Conservation (phyloP, 805 yeast species). For the Pichia manshurica region DNA sequence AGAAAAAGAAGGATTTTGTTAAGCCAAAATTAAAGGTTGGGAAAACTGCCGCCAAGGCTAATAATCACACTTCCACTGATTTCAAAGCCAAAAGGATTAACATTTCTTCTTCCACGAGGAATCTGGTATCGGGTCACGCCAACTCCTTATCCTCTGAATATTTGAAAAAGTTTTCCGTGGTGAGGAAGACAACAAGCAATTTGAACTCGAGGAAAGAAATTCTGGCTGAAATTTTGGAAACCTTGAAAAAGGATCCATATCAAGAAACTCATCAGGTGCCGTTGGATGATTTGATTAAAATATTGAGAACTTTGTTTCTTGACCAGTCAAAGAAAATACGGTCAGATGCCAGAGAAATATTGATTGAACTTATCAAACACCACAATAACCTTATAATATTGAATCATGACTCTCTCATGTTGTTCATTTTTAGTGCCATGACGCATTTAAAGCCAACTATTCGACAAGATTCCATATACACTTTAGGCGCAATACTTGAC, state of each 20-base stretch:
- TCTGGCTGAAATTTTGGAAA: slow-evolving; percentile 14
- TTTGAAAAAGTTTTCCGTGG: slow-evolving; percentile 56
- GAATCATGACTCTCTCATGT: slow-evolving; percentile 54
- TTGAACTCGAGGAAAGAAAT: slow-evolving; percentile 20
- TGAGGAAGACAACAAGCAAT: slow-evolving; percentile 44
- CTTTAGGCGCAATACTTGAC: slow-evolving; percentile 53
- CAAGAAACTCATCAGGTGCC: slow-evolving; percentile 35
- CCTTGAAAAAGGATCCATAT: slow-evolving; percentile 22
- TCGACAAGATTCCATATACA: slow-evolving; percentile 67
- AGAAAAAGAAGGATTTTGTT: slow-evolving; percentile 67
- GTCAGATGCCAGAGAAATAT: slow-evolving; percentile 13
- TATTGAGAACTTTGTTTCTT: slow-evolving; percentile 55
- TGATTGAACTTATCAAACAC: slow-evolving; percentile 9
- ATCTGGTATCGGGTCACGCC: background rate
- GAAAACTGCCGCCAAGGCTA: slow-evolving; percentile 63
- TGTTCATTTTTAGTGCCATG: slow-evolving; percentile 87
- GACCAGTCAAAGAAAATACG: slow-evolving; percentile 63
- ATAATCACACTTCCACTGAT: slow-evolving; percentile 79
- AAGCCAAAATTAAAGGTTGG: slow-evolving; percentile 86
- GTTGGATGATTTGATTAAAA: slow-evolving; percentile 50
- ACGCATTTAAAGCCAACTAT: slow-evolving; percentile 79
- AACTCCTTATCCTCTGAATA: slow-evolving; percentile 16
- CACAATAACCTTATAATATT: slow-evolving; percentile 40
- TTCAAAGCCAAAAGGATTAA: slow-evolving; percentile 59
- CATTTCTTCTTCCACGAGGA: slow-evolving; percentile 30